phyloP scores from a whole-genome alignment of 805 yeast genomes.

The Yarrowia sp. region DNA sequence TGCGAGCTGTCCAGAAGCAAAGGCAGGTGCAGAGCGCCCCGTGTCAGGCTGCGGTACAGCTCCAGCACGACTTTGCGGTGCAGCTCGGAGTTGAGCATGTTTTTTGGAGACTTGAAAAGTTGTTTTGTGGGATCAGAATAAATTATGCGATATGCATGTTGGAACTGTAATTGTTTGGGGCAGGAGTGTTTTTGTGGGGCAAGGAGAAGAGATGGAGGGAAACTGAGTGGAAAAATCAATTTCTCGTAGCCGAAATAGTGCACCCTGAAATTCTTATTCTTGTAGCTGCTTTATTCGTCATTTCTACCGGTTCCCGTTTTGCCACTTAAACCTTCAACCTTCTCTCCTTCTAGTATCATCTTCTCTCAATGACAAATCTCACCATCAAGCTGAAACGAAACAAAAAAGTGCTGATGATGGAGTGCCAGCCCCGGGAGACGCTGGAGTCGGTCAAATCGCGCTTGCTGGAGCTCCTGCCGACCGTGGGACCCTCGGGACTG shows the following conservation, averaged over 20 bases:
- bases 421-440: constrained; percentile 2
- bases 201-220: neutral
- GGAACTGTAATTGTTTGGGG: neutral
- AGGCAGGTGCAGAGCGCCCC: neutral
- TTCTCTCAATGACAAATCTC: neutral
- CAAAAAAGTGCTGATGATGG: constrained; percentile 21
- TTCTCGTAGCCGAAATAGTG: too few relatives aligned
- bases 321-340: too few relatives aligned
- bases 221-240: neutral
- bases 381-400: constrained; percentile 22
- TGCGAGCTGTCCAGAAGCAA: neutral
- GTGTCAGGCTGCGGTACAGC: constrained; percentile 7
- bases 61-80: constrained; percentile 10
- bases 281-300: too few relatives aligned
- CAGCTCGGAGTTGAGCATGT: constrained; percentile 15
- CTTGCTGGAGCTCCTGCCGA: neutral
- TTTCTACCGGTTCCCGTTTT: too few relatives aligned
- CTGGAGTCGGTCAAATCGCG: neutral
- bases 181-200: neutral
- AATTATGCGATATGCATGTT: neutral
- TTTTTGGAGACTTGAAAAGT: neutral
- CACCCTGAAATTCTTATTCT: fast-evolving
- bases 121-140: neutral
- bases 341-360: too few relatives aligned
- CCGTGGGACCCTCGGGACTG: constrained; percentile 6